These are phyloP conservation scores for Adansonia rubrostipa DNA, from an alignment of 441 rosid species.

Conservation along the genomic window DNA sequence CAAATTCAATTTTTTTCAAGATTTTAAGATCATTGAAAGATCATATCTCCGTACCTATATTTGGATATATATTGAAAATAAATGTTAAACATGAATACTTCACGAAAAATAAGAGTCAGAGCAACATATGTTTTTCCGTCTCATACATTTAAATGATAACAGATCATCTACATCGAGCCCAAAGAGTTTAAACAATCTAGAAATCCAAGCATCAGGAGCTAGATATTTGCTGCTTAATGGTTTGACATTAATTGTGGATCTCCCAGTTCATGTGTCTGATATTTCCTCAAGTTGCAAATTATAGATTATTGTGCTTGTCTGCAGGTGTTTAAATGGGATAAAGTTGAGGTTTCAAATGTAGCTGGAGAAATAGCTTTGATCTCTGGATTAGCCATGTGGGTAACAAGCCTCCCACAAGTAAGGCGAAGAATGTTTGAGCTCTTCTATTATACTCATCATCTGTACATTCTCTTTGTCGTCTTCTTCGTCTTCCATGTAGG, in stretches of 20 bases:
- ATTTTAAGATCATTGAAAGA: too few relatives aligned
- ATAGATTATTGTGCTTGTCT: background rate
- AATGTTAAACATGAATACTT: too few relatives aligned
- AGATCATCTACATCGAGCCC: background rate
- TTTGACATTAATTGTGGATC: background rate
- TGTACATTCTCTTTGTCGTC: constrained; percentile 49
- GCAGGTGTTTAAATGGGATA: constrained; percentile 21
- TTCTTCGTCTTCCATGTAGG: constrained; percentile 64
- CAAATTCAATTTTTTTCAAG: too few relatives aligned
- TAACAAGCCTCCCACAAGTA: constrained; percentile 19
- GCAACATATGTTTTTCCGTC: too few relatives aligned
- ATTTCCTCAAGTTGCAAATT: background rate
- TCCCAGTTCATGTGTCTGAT: background rate
- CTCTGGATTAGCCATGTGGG: constrained; percentile 21
- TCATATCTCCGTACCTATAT: too few relatives aligned
- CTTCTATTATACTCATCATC: constrained; percentile 59
- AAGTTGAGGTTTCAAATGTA: constrained; percentile 12
- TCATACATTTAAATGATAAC: background rate
- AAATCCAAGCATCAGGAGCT: background rate
- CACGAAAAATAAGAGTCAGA: too few relatives aligned
- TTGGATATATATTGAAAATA: too few relatives aligned
- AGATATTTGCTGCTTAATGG: background rate
- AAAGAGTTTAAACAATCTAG: background rate
- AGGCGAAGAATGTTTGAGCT: constrained; percentile 60
- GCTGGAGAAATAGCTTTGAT: constrained; percentile 19